phyloP scores from a whole-genome alignment of 495 filamentous ascomycete genomes.

The Lentithecium fluviatile region DNA sequence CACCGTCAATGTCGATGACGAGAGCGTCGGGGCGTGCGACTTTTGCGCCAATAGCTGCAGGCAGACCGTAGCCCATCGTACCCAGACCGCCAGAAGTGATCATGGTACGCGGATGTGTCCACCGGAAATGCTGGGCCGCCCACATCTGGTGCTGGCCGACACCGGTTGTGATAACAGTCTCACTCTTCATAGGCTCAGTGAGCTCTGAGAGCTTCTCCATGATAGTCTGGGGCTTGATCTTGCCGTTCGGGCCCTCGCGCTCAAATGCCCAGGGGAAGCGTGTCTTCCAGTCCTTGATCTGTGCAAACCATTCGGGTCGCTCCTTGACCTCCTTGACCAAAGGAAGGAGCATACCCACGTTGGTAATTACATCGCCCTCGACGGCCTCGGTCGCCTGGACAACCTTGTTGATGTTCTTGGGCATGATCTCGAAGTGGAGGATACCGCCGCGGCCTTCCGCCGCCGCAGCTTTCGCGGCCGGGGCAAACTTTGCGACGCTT shows the following conservation, averaged over 20 bases:
- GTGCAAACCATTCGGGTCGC: slow-evolving; percentile 79
- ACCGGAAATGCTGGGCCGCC: slow-evolving; percentile 91
- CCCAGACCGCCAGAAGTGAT: slow-evolving; percentile 89
- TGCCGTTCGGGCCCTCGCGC: slow-evolving; percentile 61
- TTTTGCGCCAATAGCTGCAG: slow-evolving; percentile 90
- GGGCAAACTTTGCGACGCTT: slow-evolving; percentile 65
- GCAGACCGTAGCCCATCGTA: slow-evolving; percentile 94
- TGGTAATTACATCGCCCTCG: slow-evolving; percentile 69
- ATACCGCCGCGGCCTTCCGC: slow-evolving; percentile 72
- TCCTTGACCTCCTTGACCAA: slow-evolving; percentile 59
- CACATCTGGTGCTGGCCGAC: slow-evolving; percentile 99
- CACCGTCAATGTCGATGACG: slow-evolving; percentile 92
- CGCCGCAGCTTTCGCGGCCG: slow-evolving; percentile 64
- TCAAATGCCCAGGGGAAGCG: slow-evolving; percentile 81
- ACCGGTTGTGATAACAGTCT: slow-evolving; percentile 83
- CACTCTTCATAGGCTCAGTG: slow-evolving; percentile 68
- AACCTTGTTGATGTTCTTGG: slow-evolving; percentile 87
- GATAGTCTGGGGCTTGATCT: slow-evolving; percentile 86
- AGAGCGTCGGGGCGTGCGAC: slow-evolving; percentile 81
- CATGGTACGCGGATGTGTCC: slow-evolving; percentile 81
- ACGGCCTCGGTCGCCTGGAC: slow-evolving; percentile 79
- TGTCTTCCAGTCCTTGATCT: slow-evolving; percentile 86
- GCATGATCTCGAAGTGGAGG: slow-evolving; percentile 78
- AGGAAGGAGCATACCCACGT: slow-evolving; percentile 72
- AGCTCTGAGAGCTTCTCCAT: slow-evolving; percentile 79